These are phyloP conservation scores for Septoria linicola DNA, from an alignment of 2,329 filamentous ascomycete genomes.

Conservation along the genomic window DNA sequence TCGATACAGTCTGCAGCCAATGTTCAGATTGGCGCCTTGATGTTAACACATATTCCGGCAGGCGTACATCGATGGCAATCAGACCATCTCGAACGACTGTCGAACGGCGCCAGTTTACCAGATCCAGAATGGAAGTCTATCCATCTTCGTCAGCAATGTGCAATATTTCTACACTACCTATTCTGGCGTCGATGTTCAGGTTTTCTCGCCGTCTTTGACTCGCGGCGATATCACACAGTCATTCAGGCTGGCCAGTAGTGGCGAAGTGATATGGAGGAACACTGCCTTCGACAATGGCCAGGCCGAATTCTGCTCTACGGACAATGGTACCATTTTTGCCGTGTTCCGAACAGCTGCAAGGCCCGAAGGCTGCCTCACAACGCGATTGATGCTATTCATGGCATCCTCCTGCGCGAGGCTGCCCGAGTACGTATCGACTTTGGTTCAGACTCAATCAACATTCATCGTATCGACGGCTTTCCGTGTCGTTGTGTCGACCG, in stretches of 20 bases:
- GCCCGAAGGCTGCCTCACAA: conserved; percentile 1
- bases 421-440: conserved; percentile 4
- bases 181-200: conserved; percentile 2
- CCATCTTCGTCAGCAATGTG: background rate
- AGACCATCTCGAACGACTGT: conserved; percentile 25
- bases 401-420: conserved; percentile 11
- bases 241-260: conserved; percentile 4
- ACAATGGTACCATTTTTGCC: conserved; percentile 11
- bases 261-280: conserved; percentile 11
- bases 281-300: conserved; percentile 9
- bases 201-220: conserved; percentile 1
- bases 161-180: conserved; percentile 12
- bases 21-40: background rate
- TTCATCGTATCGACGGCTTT: background rate
- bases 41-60: background rate
- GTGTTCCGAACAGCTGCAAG: conserved; percentile 8
- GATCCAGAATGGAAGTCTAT: conserved; percentile 11
- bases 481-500: background rate
- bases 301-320: conserved; percentile 11
- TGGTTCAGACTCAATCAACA: conserved; percentile 5
- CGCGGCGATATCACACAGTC: conserved; percentile 1
- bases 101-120: conserved; percentile 8
- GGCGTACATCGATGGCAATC: conserved; percentile 28
- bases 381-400: conserved; percentile 2
- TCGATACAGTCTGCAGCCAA: too few relatives aligned